These are phyloP conservation scores for Pseudocercospora cruenta DNA, from an alignment of 2,329 filamentous ascomycete genomes.

Conservation along the genomic window DNA sequence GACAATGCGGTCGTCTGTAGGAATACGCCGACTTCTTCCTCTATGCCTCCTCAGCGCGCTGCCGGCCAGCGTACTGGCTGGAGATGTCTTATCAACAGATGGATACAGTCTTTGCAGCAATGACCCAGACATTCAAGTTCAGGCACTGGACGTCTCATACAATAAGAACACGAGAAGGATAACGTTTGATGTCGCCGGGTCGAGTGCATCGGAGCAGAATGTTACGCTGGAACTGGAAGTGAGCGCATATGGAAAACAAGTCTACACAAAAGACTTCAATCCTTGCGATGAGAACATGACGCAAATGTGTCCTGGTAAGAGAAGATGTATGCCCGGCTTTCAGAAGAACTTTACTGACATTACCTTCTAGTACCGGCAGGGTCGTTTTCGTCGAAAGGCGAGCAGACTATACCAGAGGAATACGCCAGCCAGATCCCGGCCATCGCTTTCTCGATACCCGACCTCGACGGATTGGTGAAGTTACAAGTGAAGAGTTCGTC, in stretches of 20 bases:
- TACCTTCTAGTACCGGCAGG: slow-evolving; percentile 68
- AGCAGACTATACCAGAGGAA: slow-evolving; percentile 69
- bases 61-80: slow-evolving; percentile 60
- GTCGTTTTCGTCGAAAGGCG: slow-evolving; percentile 72
- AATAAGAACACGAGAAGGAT: slow-evolving; percentile 73
- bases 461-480: slow-evolving; percentile 84
- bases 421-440: slow-evolving; percentile 77
- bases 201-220: slow-evolving; percentile 73
- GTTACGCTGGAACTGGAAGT: slow-evolving; percentile 77
- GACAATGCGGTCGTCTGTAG: slow-evolving; percentile 35
- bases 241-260: slow-evolving; percentile 78
- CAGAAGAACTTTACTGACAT: slow-evolving; percentile 28
- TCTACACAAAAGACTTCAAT: slow-evolving; percentile 81
- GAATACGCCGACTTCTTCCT: slow-evolving; percentile 29
- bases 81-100: slow-evolving; percentile 75
- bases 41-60: slow-evolving; percentile 40
- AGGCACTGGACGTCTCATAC: slow-evolving; percentile 77
- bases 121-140: slow-evolving; percentile 66
- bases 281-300: slow-evolving; percentile 73
- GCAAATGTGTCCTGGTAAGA: slow-evolving; percentile 76
- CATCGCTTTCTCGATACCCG: slow-evolving; percentile 88
- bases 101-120: slow-evolving; percentile 76
- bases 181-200: slow-evolving; percentile 80
- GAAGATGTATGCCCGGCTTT: not conserved
- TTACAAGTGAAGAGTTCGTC: slow-evolving; percentile 72